Evolutionary conservation across 805 yeast species (phyloP), one percentile per base, ranked within the genome.

Genomic region (Candida manassasensis): DNA sequence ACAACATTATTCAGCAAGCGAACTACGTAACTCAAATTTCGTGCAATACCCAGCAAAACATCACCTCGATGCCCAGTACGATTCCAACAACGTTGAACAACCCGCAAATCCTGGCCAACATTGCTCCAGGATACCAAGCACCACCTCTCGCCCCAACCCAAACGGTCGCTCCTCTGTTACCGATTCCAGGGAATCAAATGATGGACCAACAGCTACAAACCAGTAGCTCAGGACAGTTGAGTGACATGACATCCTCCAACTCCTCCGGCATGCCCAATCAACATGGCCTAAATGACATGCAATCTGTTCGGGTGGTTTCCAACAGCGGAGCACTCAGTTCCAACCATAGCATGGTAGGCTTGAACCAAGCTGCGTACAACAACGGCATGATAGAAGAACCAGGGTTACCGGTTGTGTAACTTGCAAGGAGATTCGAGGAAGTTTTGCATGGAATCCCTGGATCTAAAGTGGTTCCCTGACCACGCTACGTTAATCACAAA

Each of bases 1-100:
- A 67, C 44, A 53, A 63, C n/a, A 42, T 75, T 2, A 43, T 75
- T 15, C 60, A 54, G 27, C 69, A 54, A 32, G 44, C 62, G 1
- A 54, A 53, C 26, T 59, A 45, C 27, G 45, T 56, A 4, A 53
- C 60, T 0, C 60, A 53, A 34, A 38, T 54, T 2, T 51, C 58
- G 4, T 52, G 51, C 12, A 48, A 49, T 13, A 38, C 43, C 5
- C 57, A 44, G 21, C 39, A 41, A 4, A 53, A 50, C 37, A 42
- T 47, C 19, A 45, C 57, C 6, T 47, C 67, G 6, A 55, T 62
- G 22, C 68, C 70, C 17, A 56, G 62, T 34, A 62, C 68, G 4
- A 55, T 65, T 5, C 70, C 70, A 4, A 62, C 69, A 10, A 60
- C 65, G n/a, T 42, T 61, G 30, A 49, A 56, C 37, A 40, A 38